These are phyloP conservation scores for Scenedesmus sp. DNA, from an alignment of 163 green algal genomes.

Conservation along the genomic window DNA sequence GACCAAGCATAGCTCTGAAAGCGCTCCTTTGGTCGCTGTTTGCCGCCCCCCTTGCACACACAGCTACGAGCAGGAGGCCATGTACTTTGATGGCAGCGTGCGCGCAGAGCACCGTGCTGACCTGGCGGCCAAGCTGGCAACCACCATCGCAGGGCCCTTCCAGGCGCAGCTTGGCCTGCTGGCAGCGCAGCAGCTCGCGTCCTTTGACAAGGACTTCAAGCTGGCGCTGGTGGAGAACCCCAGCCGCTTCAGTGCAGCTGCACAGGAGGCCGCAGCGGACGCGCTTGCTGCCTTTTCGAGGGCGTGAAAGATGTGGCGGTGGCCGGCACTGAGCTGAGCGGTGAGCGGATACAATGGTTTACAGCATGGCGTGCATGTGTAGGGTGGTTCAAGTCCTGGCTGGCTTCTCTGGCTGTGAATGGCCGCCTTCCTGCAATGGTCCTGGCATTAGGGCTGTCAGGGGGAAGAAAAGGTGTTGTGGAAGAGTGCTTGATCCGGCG, in stretches of 20 bases:
- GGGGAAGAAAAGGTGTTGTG: no score
- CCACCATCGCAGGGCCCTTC: slow-evolving; percentile 64
- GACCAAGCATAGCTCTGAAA: no score
- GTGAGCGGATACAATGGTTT: slow-evolving; percentile 4
- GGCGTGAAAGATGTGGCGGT: slow-evolving; percentile 71
- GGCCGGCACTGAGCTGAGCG: slow-evolving; percentile 63
- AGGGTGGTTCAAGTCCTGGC: no score
- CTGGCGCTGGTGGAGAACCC: slow-evolving; percentile 31
- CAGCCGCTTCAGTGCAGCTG: slow-evolving; percentile 40
- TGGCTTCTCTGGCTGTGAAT: no score
- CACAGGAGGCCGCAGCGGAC: slow-evolving; percentile 15
- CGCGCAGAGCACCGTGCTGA: slow-evolving; percentile 78
- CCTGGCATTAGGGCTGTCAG: no score
- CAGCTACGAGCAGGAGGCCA: slow-evolving; percentile 95
- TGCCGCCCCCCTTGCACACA: background rate
- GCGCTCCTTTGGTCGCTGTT: background rate
- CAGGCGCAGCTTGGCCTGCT: slow-evolving; percentile 70
- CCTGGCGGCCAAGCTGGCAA: slow-evolving; percentile 67
- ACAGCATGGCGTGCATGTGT: background rate
- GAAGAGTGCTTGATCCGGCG: no score
- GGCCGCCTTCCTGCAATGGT: no score
- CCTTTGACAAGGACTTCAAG: slow-evolving; percentile 67
- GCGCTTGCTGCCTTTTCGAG: slow-evolving; percentile 43
- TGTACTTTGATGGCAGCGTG: slow-evolving; percentile 93
- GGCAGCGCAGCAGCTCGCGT: slow-evolving; percentile 53